Evolutionary conservation across 1,139 yeast genomes (phyloP).

Genomic region (Candida buenavistaensis): DNA sequence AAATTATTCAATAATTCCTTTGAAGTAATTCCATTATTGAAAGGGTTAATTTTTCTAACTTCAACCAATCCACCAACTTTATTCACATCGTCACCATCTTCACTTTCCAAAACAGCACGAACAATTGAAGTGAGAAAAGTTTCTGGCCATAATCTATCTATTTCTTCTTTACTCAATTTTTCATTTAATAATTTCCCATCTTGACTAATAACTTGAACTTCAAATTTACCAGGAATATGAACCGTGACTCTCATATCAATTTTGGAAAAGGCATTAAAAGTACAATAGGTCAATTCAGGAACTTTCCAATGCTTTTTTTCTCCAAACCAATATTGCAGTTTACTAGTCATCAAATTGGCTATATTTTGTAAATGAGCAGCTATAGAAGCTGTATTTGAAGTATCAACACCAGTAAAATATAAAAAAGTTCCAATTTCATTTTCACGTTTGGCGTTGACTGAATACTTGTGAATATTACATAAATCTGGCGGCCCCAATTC

Average conservation of each 20-base stretch:
- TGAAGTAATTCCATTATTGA: slow-evolving; percentile 42
- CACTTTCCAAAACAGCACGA: slow-evolving; percentile 68
- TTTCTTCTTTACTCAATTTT: slow-evolving; percentile 33
- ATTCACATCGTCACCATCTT: slow-evolving; percentile 55
- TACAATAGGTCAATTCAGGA: slow-evolving; percentile 57
- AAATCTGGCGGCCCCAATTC: slow-evolving; percentile 91
- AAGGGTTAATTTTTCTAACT: slow-evolving; percentile 55
- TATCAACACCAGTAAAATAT: slow-evolving; percentile 59
- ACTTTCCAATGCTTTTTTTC: slow-evolving; percentile 77
- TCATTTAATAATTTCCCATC: slow-evolving; percentile 48
- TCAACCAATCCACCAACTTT: slow-evolving; percentile 54
- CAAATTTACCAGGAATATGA: slow-evolving; percentile 63
- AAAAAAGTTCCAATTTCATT: slow-evolving; percentile 52
- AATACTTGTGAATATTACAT: slow-evolving; percentile 63
- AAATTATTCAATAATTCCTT: slow-evolving; percentile 53
- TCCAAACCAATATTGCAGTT: slow-evolving; percentile 58
- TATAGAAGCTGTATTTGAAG: slow-evolving; percentile 56
- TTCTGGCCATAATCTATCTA: slow-evolving; percentile 58
- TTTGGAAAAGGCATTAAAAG: slow-evolving; percentile 57
- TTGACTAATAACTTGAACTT: slow-evolving; percentile 43
- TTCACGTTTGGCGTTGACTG: slow-evolving; percentile 37
- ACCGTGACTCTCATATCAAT: slow-evolving; percentile 73
- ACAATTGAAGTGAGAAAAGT: slow-evolving; percentile 67
- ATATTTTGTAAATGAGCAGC: slow-evolving; percentile 77
- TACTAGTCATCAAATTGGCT: slow-evolving; percentile 65